Evolutionary conservation across 2,329 filamentous ascomycete species (phyloP).

Genomic region (Fusarium papillatum): DNA sequence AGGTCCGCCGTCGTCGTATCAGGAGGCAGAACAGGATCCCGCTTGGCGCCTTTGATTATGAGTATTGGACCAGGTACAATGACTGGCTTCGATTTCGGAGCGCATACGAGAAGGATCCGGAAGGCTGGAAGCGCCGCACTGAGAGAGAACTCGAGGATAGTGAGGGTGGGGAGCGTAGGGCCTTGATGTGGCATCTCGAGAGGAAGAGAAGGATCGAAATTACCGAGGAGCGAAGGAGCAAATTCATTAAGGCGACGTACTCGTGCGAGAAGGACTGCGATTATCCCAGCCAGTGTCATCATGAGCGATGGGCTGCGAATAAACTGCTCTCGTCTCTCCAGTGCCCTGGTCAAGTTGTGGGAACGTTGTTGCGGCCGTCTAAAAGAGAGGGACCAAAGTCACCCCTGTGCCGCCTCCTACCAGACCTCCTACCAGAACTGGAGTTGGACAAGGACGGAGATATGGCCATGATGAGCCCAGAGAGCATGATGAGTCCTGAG

Average conservation of each 20-base stretch:
- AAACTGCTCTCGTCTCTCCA: neutral
- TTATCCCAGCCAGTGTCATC: conserved; percentile 39
- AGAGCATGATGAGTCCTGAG: neutral
- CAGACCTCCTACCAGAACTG: conserved; percentile 20
- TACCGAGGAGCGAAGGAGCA: neutral
- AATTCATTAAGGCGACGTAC: conserved; percentile 17
- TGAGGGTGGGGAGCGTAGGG: neutral
- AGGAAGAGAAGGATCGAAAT: neutral
- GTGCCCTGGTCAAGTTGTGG: neutral
- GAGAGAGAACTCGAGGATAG: neutral
- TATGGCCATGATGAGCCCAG: neutral
- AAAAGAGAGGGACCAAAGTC: neutral
- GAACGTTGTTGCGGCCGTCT: neutral
- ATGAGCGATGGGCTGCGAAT: conserved; percentile 10
- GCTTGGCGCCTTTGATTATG: conserved; percentile 49
- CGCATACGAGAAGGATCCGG: neutral
- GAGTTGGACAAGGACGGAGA: neutral
- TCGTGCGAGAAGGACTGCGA: conserved; percentile 41
- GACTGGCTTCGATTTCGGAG: conserved; percentile 45
- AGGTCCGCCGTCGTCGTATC: neutral
- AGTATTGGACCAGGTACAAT: conserved; percentile 45
- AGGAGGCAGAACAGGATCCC: neutral
- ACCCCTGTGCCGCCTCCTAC: conserved; percentile 22
- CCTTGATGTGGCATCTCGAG: neutral
- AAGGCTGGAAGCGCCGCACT: conserved; percentile 13